Evolutionary conservation across 2,329 filamentous ascomycete genomes (phyloP).

Genomic region (Apiospora pterosperma): DNA sequence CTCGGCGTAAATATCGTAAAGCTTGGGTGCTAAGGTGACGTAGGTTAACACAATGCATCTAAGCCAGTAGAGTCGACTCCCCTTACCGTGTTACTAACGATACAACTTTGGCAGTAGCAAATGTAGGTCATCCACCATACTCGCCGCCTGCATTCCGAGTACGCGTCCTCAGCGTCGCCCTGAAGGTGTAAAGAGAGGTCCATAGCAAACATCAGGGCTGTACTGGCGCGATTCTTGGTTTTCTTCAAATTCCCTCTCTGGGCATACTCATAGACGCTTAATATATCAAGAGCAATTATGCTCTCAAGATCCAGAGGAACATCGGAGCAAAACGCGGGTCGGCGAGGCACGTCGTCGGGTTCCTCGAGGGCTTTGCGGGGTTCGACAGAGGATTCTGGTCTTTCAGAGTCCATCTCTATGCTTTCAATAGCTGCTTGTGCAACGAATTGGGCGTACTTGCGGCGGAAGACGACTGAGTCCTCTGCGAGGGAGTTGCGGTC

Average conservation of each 20-base stretch:
- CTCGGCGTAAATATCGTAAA: constrained; percentile 40
- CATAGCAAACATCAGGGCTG: constrained; percentile 45
- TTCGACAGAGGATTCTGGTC: constrained; percentile 40
- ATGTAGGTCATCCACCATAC: constrained; percentile 56
- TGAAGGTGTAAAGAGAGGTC: constrained; percentile 39
- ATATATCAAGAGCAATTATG: constrained; percentile 43
- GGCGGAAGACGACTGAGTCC: constrained; percentile 39
- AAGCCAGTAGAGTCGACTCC: not conserved
- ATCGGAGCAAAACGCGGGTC: constrained; percentile 39
- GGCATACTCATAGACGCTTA: constrained; percentile 51
- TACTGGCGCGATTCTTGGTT: constrained; percentile 45
- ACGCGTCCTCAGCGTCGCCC: constrained; percentile 33
- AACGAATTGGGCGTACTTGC: constrained; percentile 45
- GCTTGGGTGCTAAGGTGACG: constrained; percentile 34
- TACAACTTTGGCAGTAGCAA: constrained; percentile 46
- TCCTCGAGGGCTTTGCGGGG: constrained; percentile 42
- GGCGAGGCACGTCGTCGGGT: constrained; percentile 24
- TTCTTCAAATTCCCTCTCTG: constrained; percentile 51
- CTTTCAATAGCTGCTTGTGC: constrained; percentile 44
- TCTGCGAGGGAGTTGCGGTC: constrained; percentile 31
- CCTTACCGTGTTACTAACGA: constrained; percentile 46
- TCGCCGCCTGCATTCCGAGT: constrained; percentile 41
- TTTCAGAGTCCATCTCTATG: constrained; percentile 45
- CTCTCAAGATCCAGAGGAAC: constrained; percentile 44
- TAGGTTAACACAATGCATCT: not conserved